These are phyloP conservation scores for Cucurbitaria berberidis DNA, from an alignment of 2,329 filamentous ascomycete species.

Conservation along the genomic window DNA sequence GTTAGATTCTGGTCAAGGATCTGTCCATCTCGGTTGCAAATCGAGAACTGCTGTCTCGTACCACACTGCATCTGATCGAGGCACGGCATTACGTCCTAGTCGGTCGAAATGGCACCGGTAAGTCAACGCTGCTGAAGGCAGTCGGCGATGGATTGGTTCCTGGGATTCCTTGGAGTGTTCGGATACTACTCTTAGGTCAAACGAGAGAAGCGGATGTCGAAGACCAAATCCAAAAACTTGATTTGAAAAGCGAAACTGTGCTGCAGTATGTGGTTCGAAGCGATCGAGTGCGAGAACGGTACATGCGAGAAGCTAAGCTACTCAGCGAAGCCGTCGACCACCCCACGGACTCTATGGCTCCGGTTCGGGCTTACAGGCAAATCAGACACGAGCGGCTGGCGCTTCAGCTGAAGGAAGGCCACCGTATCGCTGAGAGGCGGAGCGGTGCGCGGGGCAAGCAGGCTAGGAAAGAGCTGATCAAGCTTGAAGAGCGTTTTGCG, in stretches of 20 bases:
- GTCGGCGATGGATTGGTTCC: constrained; percentile 81
- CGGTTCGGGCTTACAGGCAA: constrained; percentile 66
- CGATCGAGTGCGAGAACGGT: constrained; percentile 58
- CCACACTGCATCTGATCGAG: constrained; percentile 73
- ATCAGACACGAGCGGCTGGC: constrained; percentile 68
- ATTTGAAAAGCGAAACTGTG: constrained; percentile 54
- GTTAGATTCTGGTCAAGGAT: constrained; percentile 63
- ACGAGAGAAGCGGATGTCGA: constrained; percentile 27
- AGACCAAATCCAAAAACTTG: constrained; percentile 43
- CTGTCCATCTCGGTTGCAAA: constrained; percentile 70
- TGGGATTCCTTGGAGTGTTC: constrained; percentile 55
- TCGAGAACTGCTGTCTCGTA: constrained; percentile 72
- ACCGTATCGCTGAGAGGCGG: constrained; percentile 74
- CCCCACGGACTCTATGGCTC: constrained; percentile 60
- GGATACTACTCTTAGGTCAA: constrained; percentile 46
- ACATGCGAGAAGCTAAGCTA: constrained; percentile 67
- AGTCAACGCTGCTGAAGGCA: constrained; percentile 78
- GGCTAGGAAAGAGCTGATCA: constrained; percentile 75
- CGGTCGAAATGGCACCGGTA: constrained; percentile 82
- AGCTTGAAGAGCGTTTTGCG: constrained; percentile 70
- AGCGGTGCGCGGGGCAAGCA: constrained; percentile 77
- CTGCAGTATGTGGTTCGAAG: constrained; percentile 70
- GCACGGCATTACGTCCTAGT: constrained; percentile 78
- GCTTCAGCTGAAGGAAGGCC: constrained; percentile 69
- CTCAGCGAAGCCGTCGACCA: constrained; percentile 67